A percentile compares a stretch with the other conserved stretches of the same genome.
These are phyloP conservation scores for Metarhizium anisopliae DNA, from an alignment of 2,329 filamentous ascomycete genomes.

Conservation along the genomic window DNA sequence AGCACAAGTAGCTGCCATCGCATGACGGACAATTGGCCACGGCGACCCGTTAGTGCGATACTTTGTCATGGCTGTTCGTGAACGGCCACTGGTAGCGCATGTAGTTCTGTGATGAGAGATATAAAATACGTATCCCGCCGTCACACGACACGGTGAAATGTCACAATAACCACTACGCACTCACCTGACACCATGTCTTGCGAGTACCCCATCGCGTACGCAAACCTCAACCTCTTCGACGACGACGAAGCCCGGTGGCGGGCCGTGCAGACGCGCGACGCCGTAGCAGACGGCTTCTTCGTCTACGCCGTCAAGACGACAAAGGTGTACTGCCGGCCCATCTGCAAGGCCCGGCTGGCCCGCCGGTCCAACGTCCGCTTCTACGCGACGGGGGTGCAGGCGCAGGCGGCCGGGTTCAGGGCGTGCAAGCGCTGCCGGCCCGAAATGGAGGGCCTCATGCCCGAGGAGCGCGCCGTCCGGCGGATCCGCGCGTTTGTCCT, in stretches of 20 bases:
- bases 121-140: too few species aligned
- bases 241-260: conserved; percentile 26
- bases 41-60: too few species aligned
- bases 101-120: too few species aligned
- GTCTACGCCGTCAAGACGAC: conserved; percentile 36
- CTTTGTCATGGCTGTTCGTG: too few species aligned
- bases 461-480: conserved; percentile 32
- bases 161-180: too few species aligned
- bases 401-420: conserved; percentile 39
- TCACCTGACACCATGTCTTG: background rate
- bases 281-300: conserved; percentile 28
- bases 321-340: conserved; percentile 51
- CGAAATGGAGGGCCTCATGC: conserved; percentile 29
- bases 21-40: too few species aligned
- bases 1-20: too few species aligned
- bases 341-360: conserved; percentile 50
- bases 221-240: conserved; percentile 10
- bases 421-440: conserved; percentile 50
- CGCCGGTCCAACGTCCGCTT: conserved; percentile 52
- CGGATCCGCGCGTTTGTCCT: conserved; percentile 27
- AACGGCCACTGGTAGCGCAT: too few species aligned
- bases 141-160: too few species aligned
- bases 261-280: conserved; percentile 25
- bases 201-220: background rate
- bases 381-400: conserved; percentile 35